Percentiles rank a stretch among this genome's conserved stretches.
phyloP scores from a whole-genome alignment of 2,329 filamentous ascomycete genomes.

The Nakataea oryzae region DNA sequence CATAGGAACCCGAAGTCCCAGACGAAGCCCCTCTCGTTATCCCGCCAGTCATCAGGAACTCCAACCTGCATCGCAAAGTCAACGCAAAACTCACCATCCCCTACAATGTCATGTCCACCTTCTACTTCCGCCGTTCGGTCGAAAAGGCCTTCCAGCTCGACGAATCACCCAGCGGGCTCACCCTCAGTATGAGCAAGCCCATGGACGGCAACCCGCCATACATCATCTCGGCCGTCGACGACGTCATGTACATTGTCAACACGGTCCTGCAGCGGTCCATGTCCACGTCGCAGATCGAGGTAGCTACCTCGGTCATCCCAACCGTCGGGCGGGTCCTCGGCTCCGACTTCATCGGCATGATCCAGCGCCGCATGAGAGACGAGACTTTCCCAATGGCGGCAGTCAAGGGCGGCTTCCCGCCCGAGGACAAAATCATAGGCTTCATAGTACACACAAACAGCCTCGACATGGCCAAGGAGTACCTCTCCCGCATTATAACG shows the following conservation, averaged over 20 bases:
- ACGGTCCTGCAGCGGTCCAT: constrained; percentile 80
- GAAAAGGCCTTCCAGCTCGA: constrained; percentile 97
- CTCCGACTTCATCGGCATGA: constrained; percentile 90
- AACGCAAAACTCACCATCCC: constrained; percentile 62
- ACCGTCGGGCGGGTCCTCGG: constrained; percentile 71
- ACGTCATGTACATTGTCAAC: constrained; percentile 99
- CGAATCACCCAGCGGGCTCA: constrained; percentile 71
- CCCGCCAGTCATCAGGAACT: constrained; percentile 67
- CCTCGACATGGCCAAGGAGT: constrained; percentile 84
- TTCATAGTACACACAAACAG: constrained; percentile 96
- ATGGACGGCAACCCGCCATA: constrained; percentile 74
- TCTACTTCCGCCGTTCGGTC: constrained; percentile 92
- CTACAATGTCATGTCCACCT: constrained; percentile 87
- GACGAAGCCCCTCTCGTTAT: constrained; percentile 49
- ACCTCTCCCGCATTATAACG: constrained; percentile 75
- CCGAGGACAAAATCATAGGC: constrained; percentile 77
- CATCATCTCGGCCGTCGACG: constrained; percentile 91
- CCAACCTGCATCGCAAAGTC: constrained; percentile 72
- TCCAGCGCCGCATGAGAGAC: constrained; percentile 94
- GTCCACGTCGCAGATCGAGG: constrained; percentile 71
- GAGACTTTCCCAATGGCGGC: constrained; percentile 80
- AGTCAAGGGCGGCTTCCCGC: constrained; percentile 70
- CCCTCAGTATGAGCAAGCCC: constrained; percentile 61
- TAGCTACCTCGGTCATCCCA: constrained; percentile 69
- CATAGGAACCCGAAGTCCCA: constrained; percentile 38